These are phyloP conservation scores for Cercospora brassicicola DNA, from an alignment of 2,329 filamentous ascomycete genomes.

Conservation along the genomic window DNA sequence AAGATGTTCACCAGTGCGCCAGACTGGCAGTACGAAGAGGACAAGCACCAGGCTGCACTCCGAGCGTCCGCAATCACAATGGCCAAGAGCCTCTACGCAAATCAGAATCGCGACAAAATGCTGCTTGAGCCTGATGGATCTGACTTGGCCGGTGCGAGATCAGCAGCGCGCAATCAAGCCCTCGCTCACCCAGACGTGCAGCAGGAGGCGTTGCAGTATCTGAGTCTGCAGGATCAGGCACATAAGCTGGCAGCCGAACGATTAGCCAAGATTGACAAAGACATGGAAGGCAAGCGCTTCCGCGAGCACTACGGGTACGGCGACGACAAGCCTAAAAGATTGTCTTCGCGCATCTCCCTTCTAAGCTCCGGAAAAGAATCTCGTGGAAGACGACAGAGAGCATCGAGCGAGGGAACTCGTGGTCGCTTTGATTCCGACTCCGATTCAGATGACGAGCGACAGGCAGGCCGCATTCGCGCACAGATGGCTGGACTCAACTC, in stretches of 20 bases:
- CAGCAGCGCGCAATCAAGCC: conserved; percentile 30
- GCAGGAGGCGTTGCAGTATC: conserved; percentile 52
- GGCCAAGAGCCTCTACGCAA: conserved; percentile 81
- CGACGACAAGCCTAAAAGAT: conserved; percentile 48
- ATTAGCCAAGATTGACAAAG: conserved; percentile 74
- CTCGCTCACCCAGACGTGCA: conserved; percentile 52
- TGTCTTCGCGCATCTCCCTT: conserved; percentile 53
- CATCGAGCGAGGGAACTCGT: conserved; percentile 62
- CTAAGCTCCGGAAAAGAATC: conserved; percentile 41
- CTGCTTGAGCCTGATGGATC: conserved; percentile 26
- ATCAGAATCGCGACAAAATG: conserved; percentile 48
- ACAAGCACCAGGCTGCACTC: conserved; percentile 68
- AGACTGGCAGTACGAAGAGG: conserved; percentile 69
- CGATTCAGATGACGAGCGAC: conserved; percentile 63
- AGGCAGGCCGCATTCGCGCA: conserved; percentile 69
- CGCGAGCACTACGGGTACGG: conserved; percentile 74
- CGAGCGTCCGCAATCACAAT: conserved; percentile 84
- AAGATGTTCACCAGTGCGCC: conserved; percentile 78
- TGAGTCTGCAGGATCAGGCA: conserved; percentile 79
- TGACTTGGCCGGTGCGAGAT: conserved; percentile 30
- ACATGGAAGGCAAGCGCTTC: conserved; percentile 62
- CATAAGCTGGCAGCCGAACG: conserved; percentile 83
- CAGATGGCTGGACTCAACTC: conserved; percentile 78
- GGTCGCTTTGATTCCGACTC: conserved; percentile 38
- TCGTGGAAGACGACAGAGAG: conserved; percentile 58